A percentile compares a stretch with the other conserved stretches of the same genome.
phyloP scores from a whole-genome alignment of 1,284 basidiomycete species.

The Termitomyces sp. region DNA sequence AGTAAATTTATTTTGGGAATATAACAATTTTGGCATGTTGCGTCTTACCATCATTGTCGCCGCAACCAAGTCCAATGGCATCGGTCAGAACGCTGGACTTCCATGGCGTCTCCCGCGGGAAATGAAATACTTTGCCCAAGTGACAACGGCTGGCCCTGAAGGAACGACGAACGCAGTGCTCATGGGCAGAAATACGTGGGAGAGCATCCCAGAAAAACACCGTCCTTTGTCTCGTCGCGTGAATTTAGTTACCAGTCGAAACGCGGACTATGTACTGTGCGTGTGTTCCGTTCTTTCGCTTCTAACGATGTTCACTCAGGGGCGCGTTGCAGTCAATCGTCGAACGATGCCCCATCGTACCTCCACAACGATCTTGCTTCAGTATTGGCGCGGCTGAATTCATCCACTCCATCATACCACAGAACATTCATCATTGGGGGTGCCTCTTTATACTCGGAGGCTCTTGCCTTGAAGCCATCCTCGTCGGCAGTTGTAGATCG shows the following conservation, averaged over 20 bases:
- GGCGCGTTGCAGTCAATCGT: conserved; percentile 12
- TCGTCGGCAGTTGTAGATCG: conserved; percentile 57
- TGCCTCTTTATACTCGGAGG: conserved; percentile 75
- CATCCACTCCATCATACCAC: conserved; percentile 29
- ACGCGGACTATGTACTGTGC: conserved; percentile 62
- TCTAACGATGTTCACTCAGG: not conserved
- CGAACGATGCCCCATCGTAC: conserved; percentile 18
- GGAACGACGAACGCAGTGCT: conserved; percentile 73
- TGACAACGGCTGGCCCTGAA: conserved; percentile 61
- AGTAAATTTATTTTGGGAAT: not conserved
- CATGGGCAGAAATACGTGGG: conserved; percentile 99
- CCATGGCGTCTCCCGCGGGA: conserved; percentile 92
- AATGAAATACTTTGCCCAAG: conserved; percentile 89
- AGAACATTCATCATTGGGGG: conserved; percentile 87
- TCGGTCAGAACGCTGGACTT: conserved; percentile 72
- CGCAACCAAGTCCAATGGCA: conserved; percentile 83
- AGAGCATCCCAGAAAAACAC: conserved; percentile 89
- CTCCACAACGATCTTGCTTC: conserved; percentile 29
- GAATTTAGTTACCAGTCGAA: conserved; percentile 81
- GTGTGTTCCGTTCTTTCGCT: conserved; percentile 17
- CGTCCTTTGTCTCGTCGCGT: conserved; percentile 74
- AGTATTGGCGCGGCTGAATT: conserved; percentile 21
- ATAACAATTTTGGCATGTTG: conserved; percentile 31
- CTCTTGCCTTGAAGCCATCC: conserved; percentile 41
- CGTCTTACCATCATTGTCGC: conserved; percentile 90